Evolutionary conservation across 1,139 yeast species (phyloP).

Genomic region (Candida glucosophila): DNA sequence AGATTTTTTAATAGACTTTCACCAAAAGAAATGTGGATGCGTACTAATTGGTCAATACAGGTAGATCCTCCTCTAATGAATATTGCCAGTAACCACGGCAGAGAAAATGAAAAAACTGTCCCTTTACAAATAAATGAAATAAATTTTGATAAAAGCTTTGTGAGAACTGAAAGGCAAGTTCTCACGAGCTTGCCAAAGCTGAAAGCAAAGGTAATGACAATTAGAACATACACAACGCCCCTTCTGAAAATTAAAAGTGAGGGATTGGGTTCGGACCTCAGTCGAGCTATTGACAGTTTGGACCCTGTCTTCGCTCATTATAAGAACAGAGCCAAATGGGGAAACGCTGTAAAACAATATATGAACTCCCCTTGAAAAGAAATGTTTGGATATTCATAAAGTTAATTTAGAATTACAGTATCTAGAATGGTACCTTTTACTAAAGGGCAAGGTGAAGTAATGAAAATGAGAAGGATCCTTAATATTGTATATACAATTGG

Average conservation of each 20-base stretch:
- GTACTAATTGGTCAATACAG: conserved; percentile 48
- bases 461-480: no score
- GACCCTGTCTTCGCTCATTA: conserved; percentile 42
- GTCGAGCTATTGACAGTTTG: conserved; percentile 42
- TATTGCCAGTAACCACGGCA: no score
- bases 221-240: conserved; percentile 50
- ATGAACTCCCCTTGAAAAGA: no score
- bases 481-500: no score
- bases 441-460: no score
- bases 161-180: conserved; percentile 45
- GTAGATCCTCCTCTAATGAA: no score
- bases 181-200: conserved; percentile 41
- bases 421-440: no score
- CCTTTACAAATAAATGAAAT: no score
- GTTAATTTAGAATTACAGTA: no score
- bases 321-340: conserved; percentile 47
- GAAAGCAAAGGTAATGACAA: conserved; percentile 36
- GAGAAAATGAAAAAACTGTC: no score
- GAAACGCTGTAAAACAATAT: conserved; percentile 38
- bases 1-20: conserved; percentile 34
- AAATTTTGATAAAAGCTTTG: conserved; percentile 27
- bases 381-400: no score
- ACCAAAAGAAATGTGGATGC: conserved; percentile 35
- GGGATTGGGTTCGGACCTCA: conserved; percentile 29
- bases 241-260: conserved; percentile 38